Evolutionary conservation across 2,329 filamentous ascomycete genomes (phyloP), one percentile per base, ranked within the genome.

Genomic region (Cytospora piceicola): DNA sequence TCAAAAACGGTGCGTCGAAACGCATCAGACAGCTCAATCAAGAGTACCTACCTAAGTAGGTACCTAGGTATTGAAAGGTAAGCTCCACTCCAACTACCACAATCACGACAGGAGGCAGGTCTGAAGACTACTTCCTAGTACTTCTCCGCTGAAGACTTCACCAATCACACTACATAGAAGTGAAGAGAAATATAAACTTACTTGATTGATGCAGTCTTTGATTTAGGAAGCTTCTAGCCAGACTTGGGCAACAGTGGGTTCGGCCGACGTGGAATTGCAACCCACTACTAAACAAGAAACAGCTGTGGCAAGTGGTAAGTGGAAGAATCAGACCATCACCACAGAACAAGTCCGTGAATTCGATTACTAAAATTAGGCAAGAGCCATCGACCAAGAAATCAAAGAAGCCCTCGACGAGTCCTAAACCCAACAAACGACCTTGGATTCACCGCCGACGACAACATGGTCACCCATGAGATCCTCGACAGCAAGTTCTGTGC

Each of bases 401-500:
- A 49, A n/a, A 49, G 46, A 22, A 49, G n/a, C 9, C 20, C 20
- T 49, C 14, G 5, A 62, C 14, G 2, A n/a, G 36, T 5, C 20
- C 22, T 36, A 8, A 56, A 34, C 1, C 17, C n/a, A 2, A 30
- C 15, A 11, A 17, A 1, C 8, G 7, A 27, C n/a, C n/a, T n/a
- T n/a, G n/a, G n/a, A n/a, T 11, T 6, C 27, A 27, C 8, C 5
- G 12, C 1, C 1, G 24, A 22, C n/a, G 14, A 49, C 4, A 27
- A 8, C 53, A 42, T 29, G 46, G n/a, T 36, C 22, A 34, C 2
- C 29, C 22, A 0, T 36, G 53, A 20, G 39, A 53, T 63, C 29
- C 60, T 49, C 29, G 53, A 56, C 39, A 63, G 60, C 53, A 63
- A 57, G 22, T 63, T 56, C 39, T 11, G 22, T 22, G 39, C 53